Base-by-base conservation (phyloP, 208 protist genomes). In the Crithidia expoeki region DNA sequence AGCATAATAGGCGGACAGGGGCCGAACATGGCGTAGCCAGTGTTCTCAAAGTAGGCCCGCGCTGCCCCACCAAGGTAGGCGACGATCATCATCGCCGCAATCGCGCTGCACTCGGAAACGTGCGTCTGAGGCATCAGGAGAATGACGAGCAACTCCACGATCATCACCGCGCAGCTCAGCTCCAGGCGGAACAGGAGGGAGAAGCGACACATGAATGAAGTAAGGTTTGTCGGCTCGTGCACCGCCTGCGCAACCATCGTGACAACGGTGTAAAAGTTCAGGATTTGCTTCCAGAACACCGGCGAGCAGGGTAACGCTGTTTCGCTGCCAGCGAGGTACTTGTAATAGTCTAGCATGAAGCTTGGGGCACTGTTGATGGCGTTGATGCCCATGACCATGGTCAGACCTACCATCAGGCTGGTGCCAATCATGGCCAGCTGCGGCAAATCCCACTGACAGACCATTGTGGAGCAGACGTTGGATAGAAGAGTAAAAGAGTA, bases 331-430 rank as follows among this genome's bases (percentile, higher is more conserved):
- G 33, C 38, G 42, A 93, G 59, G 64, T 90, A 95, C 76, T 89
- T 84, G 68, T 92, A 93, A 72, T 92, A 95, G 16, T 95, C 72
- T 0, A 86, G 51, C 79, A 97, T 97, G 73, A 96, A 97, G 56
- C 76, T 83, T 0, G 87, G 90, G 11, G 90, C 90, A 9, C 86
- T 91, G 59, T 93, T 96, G 57, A 96, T 83, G 17, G 88, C 84
- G 52, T 94, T 97, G 61, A 90, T 83, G n/a, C 90, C 89, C 72
- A 97, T 91, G 38, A 98, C 80, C 76, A 94, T 92, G 19, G 90
- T 89, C 30, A 94, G 36, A 4, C 95, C 95, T 17, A 88, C 63
- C 32, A 95, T 30, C 12, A 96, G 53, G 51, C 94, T 86, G 6
- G 93, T 95, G 47, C 84, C 50, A 30, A 91, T 92, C 70, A 91